phyloP scores from a whole-genome alignment of 164 flowering plant species.

The Annona cherimola region DNA sequence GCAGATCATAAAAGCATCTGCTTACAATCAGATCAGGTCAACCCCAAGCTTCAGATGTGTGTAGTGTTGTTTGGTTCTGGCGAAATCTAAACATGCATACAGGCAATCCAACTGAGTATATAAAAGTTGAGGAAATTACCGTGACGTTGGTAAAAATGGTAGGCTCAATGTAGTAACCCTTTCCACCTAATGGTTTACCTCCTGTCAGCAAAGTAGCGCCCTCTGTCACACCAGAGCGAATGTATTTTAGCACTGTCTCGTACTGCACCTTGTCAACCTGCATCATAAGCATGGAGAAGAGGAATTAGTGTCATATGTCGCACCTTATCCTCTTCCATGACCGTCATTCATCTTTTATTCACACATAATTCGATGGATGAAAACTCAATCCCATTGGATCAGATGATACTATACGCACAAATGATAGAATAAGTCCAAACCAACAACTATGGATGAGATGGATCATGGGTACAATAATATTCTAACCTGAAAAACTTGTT shows the following conservation, averaged over 20 bases:
- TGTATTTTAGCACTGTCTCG: constrained; percentile 44
- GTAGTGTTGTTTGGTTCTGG: neutral
- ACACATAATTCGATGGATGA: too few species aligned
- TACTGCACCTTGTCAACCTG: constrained; percentile 52
- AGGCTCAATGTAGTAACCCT: constrained; percentile 65
- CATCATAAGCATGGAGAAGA: neutral
- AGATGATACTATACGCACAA: too few species aligned
- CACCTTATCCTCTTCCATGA: neutral
- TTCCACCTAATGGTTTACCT: constrained; percentile 33
- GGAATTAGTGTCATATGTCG: neutral
- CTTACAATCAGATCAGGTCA: neutral
- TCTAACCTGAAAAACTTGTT: too few species aligned
- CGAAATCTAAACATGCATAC: neutral
- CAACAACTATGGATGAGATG: too few species aligned
- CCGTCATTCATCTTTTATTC: neutral
- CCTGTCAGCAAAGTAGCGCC: constrained; percentile 62
- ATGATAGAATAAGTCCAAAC: too few species aligned
- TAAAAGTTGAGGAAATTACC: constrained; percentile 25
- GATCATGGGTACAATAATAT: too few species aligned
- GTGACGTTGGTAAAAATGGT: constrained; percentile 61
- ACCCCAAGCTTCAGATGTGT: too few species aligned
- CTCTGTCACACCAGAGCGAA: constrained; percentile 51
- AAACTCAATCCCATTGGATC: too few species aligned
- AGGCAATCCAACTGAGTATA: neutral
- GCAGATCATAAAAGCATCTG: neutral